Conservation (phyloP, 768 basidiomycete species). For the Kockovaella imperatae region DNA sequence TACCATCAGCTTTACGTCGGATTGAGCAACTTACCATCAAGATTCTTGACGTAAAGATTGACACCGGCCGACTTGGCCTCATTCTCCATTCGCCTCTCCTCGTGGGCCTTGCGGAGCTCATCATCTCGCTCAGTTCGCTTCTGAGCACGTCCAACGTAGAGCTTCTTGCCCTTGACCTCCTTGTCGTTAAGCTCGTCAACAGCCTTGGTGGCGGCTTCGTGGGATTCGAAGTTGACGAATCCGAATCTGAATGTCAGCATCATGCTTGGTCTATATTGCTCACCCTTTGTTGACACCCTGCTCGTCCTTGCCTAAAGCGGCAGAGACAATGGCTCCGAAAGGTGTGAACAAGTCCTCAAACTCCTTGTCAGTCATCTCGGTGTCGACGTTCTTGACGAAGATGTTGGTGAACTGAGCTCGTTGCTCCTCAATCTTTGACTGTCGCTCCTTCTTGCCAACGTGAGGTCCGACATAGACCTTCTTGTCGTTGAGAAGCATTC, state of each 20-base stretch:
- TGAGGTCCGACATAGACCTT: slow-evolving; percentile 98
- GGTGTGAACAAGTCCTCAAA: slow-evolving; percentile 70
- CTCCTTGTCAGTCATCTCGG: slow-evolving; percentile 73
- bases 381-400: slow-evolving; percentile 93
- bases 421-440: slow-evolving; percentile 97
- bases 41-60: slow-evolving; percentile 98
- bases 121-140: slow-evolving; percentile 98
- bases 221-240: slow-evolving; percentile 90
- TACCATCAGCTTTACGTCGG: slow-evolving; percentile 17
- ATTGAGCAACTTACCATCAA: slow-evolving; percentile 60
- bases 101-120: slow-evolving; percentile 84
- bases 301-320: slow-evolving; percentile 73
- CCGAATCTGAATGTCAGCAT: slow-evolving; percentile 58
- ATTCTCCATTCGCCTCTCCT: slow-evolving; percentile 94
- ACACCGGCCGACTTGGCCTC: slow-evolving; percentile 97
- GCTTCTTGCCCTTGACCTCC: slow-evolving; percentile 75
- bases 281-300: slow-evolving; percentile 76
- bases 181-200: slow-evolving; percentile 81
- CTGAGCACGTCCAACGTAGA: slow-evolving; percentile 93
- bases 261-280: background rate
- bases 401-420: slow-evolving; percentile 96
- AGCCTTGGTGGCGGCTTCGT: slow-evolving; percentile 85
- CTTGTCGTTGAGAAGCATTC: slow-evolving; percentile 98
- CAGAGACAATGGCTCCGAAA: slow-evolving; percentile 81
- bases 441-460: slow-evolving; percentile 96